Evolutionary conservation across 1,284 basidiomycete genomes (phyloP), one percentile per base, ranked within the genome.

Genomic region (Takashimella koratensis): DNA sequence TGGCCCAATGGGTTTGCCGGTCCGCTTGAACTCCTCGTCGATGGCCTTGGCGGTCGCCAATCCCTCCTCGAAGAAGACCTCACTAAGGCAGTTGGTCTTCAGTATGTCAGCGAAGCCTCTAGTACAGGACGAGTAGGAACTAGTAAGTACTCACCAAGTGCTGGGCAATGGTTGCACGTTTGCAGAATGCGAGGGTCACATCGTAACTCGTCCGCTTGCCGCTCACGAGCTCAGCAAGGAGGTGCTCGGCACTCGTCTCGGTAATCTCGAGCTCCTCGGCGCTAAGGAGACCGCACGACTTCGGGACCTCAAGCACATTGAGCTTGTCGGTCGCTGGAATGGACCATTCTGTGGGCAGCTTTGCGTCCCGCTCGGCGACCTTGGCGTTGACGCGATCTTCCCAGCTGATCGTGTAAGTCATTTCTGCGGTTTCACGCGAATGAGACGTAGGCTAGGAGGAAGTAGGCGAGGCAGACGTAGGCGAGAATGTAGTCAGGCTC

Each of bases 101-200:
- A 21, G 48, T 26, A 36, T 36, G 16, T 36, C 30, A 36, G 30
- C 30, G 16, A 36, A 8, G 30, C 16, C 10, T 8, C n/a, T n/a
- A n/a, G n/a, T n/a, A n/a, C n/a, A n/a, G n/a, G n/a, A n/a, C n/a
- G n/a, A n/a, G n/a, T n/a, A n/a, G 30, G 16, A 36, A 36, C 30
- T 19, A 43, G n/a, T n/a, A n/a, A n/a, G n/a, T 5, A 77, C 84
- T 67, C 53, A 88, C 88, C 12, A 89, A 74, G 68, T 91, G 90
- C 54, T 91, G 89, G 1, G 90, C 88, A 49, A 90, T 75, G 44
- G 87, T 79, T 0, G 89, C 86, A 24, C 88, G 79, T 76, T 90
- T 90, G 68, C 82, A 83, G 71, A 86, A 90, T 0, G 88, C 74
- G 3, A 51, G 27, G 3, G 56, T 56, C 4, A 71, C 67, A 13